Base-by-base conservation (phyloP, 2,329 filamentous ascomycete genomes). In the Apiospora aurea region DNA sequence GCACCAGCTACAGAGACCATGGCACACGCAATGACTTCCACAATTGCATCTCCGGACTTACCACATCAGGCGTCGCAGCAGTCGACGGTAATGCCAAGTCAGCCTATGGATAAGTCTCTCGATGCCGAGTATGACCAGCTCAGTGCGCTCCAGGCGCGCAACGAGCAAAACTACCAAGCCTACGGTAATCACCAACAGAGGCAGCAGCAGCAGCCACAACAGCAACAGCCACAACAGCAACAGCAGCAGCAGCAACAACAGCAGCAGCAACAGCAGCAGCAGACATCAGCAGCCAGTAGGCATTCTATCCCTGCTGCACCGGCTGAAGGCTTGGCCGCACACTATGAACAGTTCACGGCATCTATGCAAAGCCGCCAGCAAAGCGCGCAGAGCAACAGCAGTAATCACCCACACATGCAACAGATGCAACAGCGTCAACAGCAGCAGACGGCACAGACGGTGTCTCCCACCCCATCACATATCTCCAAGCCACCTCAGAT, bases 401-500 rank as follows among this genome's bases (percentile, higher is more conserved):
- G 41, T 16, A 70, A 47, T n/a, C 68, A 51, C 51, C 41, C 57
- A 26, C 38, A 66, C 10, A 66, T 64, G 69, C 69, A 70, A 21
- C 66, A 68, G n/a, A 44, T 46, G 41, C 66, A 68, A 18, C 72
- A 71, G 43, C 47, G 69, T 11, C 61, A 78, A 51, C 76, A 76
- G 47, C 75, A 77, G 61, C 75, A 73, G 46, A 67, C 74, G 21
- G 70, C 74, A 26, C 78, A 80, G 44, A 77, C 73, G n/a, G 75
- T 74, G 3, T 81, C 79, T 11, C 79, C 79, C 53, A 74, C 78
- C 21, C 72, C 77, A 69, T 71, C 75, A 26, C 79, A 80, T 51
- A 61, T 77, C 8, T 76, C 78, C 2, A 79, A 80, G 49, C 68
- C 77, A 6, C 75, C 79, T 4, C 79, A 79, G 57, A 77, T 79